Percentiles rank a stretch among this genome's conserved stretches.
These are phyloP conservation scores for Arachnomyces sp. DNA, from an alignment of 2,329 filamentous ascomycete genomes.

Conservation along the genomic window DNA sequence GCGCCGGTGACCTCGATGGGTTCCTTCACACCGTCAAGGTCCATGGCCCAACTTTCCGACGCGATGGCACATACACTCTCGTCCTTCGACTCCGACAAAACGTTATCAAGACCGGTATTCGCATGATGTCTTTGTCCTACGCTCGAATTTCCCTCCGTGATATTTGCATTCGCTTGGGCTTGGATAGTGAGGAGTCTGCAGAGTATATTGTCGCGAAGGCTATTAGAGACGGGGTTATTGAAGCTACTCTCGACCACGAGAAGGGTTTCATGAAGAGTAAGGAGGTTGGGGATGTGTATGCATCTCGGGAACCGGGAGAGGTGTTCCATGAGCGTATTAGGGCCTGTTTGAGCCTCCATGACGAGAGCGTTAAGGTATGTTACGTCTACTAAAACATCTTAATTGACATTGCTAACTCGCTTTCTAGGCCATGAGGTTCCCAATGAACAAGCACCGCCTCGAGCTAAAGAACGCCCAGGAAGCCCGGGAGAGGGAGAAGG, in stretches of 20 bases:
- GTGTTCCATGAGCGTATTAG: constrained; percentile 95
- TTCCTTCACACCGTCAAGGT: constrained; percentile 81
- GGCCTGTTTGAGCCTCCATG: constrained; percentile 83
- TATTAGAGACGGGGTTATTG: constrained; percentile 93
- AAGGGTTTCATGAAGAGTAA: constrained; percentile 98
- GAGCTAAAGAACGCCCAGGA: constrained; percentile 98
- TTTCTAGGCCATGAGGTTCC: constrained; percentile 85
- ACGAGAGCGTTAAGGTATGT: constrained; percentile 92
- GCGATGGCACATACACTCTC: constrained; percentile 89
- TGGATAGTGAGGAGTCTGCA: constrained; percentile 92
- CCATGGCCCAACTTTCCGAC: constrained; percentile 76
- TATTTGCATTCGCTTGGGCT: constrained; percentile 88
- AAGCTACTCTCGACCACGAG: constrained; percentile 89
- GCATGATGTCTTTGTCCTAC: constrained; percentile 98
- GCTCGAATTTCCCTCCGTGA: constrained; percentile 93
- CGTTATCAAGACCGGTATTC: constrained; percentile 97
- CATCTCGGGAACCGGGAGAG: constrained; percentile 89
- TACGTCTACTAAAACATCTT: background rate
- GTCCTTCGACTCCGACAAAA: constrained; percentile 94
- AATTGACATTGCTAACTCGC: constrained; percentile 20
- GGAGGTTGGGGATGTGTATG: constrained; percentile 90
- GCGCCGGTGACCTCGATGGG: constrained; percentile 89
- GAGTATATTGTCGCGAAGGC: constrained; percentile 99
- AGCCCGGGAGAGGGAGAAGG: constrained; percentile 89
- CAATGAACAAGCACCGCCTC: constrained; percentile 96